phyloP scores from a whole-genome alignment of 2,329 filamentous ascomycete species.

The Knoxdaviesia proteae region DNA sequence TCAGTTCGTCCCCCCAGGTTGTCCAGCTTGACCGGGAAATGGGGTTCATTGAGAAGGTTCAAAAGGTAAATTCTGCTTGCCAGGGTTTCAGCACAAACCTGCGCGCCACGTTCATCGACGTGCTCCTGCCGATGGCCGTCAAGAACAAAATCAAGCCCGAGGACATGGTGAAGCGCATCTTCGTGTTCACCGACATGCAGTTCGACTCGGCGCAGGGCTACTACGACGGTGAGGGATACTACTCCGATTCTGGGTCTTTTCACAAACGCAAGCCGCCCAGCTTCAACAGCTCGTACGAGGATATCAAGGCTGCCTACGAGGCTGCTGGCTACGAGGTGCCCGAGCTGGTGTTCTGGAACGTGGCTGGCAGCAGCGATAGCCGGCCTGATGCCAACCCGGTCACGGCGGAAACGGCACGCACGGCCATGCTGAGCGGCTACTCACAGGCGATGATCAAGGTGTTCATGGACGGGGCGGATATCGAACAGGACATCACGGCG shows the following conservation, averaged over 20 bases:
- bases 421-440: constrained; percentile 31
- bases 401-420: constrained; percentile 20
- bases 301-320: constrained; percentile 22
- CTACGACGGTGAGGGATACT: too few species aligned
- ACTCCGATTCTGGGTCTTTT: too few species aligned
- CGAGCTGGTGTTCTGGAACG: constrained; percentile 39
- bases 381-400: constrained; percentile 23
- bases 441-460: constrained; percentile 36
- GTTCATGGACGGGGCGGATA: constrained; percentile 28
- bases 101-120: constrained; percentile 27
- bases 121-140: constrained; percentile 33
- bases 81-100: constrained; percentile 31
- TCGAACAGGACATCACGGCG: constrained; percentile 18
- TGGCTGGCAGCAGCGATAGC: constrained; percentile 16
- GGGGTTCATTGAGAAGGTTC: constrained; percentile 20
- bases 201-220: constrained; percentile 20
- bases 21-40: constrained; percentile 16
- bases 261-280: background rate
- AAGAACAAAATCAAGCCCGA: constrained; percentile 26
- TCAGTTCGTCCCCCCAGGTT: constrained; percentile 20
- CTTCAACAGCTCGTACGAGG: constrained; percentile 27
- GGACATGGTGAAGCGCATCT: constrained; percentile 39
- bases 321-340: constrained; percentile 35
- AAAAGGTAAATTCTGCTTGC: constrained; percentile 8
- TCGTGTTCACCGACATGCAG: constrained; percentile 42